A percentile compares a stretch with the other conserved stretches of the same genome.
phyloP scores from a whole-genome alignment of 2,329 filamentous ascomycete genomes.

The Emericellopsis atlantica region DNA sequence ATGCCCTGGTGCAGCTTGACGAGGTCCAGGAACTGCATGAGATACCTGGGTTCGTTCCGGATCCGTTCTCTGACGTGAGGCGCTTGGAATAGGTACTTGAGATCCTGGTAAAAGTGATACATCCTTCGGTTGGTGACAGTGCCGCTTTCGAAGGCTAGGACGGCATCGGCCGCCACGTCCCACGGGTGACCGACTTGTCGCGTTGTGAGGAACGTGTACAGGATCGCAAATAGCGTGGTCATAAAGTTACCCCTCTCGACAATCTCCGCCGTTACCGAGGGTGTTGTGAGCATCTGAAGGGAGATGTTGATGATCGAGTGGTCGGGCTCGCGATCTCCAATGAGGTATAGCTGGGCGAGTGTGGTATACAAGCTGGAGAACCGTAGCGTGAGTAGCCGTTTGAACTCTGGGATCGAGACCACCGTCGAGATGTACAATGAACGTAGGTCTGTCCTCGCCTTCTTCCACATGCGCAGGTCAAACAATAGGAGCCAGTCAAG shows the following conservation, averaged over 20 bases:
- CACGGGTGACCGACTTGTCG: slow-evolving; percentile 90
- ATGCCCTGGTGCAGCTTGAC: slow-evolving; percentile 96
- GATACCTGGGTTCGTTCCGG: slow-evolving; percentile 71
- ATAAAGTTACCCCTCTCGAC: slow-evolving; percentile 93
- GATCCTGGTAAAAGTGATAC: slow-evolving; percentile 94
- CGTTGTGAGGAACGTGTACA: slow-evolving; percentile 95
- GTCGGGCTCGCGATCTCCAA: slow-evolving; percentile 91
- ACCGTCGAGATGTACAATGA: slow-evolving; percentile 95
- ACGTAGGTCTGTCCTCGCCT: slow-evolving; percentile 76
- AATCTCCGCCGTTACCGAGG: slow-evolving; percentile 91
- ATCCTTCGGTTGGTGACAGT: slow-evolving; percentile 90
- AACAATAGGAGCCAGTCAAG: slow-evolving; percentile 93
- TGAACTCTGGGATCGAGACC: slow-evolving; percentile 91
- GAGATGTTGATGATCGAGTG: slow-evolving; percentile 98
- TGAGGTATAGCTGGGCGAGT: slow-evolving; percentile 85
- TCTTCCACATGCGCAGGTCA: slow-evolving; percentile 94
- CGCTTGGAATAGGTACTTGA: slow-evolving; percentile 82
- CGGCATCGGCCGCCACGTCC: slow-evolving; percentile 75
- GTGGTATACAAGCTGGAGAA: slow-evolving; percentile 92
- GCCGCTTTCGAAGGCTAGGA: slow-evolving; percentile 84
- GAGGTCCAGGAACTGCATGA: slow-evolving; percentile 88
- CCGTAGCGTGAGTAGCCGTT: slow-evolving; percentile 81
- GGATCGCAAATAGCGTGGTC: slow-evolving; percentile 86
- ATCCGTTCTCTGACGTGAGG: slow-evolving; percentile 79
- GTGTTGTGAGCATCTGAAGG: slow-evolving; percentile 90